Conservation (phyloP, 768 basidiomycete species). For the Lanmaoa pseudosensibilis region DNA sequence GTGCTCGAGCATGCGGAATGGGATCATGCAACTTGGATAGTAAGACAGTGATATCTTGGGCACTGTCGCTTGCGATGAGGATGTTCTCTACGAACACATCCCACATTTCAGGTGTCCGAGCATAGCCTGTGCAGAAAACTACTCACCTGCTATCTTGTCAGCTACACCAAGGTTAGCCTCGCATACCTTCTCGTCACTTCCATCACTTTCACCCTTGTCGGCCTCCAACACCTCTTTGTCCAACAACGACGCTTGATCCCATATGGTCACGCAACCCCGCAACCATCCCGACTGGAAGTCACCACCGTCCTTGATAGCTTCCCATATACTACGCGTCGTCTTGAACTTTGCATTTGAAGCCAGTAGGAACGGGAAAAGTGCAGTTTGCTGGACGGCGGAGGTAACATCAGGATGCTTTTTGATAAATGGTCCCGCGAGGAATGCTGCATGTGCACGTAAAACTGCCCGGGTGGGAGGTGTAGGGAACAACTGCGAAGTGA, state of each 20-base stretch:
- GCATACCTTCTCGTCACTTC: constrained; percentile 45
- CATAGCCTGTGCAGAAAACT: neutral
- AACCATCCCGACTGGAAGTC: constrained; percentile 43
- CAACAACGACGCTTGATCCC: constrained; percentile 34
- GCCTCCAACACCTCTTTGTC: constrained; percentile 30
- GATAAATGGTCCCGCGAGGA: constrained; percentile 51
- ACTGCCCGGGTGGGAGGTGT: constrained; percentile 51
- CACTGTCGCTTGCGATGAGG: constrained; percentile 46
- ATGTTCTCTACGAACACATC: constrained; percentile 55
- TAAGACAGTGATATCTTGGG: constrained; percentile 47
- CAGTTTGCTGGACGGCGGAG: constrained; percentile 43
- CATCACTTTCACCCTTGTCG: constrained; percentile 32
- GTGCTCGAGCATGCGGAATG: constrained; percentile 50
- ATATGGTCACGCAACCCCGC: constrained; percentile 50
- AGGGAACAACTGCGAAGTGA: constrained; percentile 28
- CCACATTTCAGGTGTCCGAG: neutral
- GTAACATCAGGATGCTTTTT: constrained; percentile 28
- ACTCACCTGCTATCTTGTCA: constrained; percentile 63
- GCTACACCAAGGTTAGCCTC: constrained; percentile 55
- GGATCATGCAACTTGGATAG: constrained; percentile 50
- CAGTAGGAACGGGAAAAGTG: constrained; percentile 74
- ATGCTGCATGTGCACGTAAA: constrained; percentile 56
- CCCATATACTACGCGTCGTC: constrained; percentile 70
- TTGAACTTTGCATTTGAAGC: constrained; percentile 72
- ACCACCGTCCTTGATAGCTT: constrained; percentile 47